These are phyloP conservation scores for Ceraceosorus guamensis DNA, from an alignment of 1,284 basidiomycete genomes.

Conservation along the genomic window DNA sequence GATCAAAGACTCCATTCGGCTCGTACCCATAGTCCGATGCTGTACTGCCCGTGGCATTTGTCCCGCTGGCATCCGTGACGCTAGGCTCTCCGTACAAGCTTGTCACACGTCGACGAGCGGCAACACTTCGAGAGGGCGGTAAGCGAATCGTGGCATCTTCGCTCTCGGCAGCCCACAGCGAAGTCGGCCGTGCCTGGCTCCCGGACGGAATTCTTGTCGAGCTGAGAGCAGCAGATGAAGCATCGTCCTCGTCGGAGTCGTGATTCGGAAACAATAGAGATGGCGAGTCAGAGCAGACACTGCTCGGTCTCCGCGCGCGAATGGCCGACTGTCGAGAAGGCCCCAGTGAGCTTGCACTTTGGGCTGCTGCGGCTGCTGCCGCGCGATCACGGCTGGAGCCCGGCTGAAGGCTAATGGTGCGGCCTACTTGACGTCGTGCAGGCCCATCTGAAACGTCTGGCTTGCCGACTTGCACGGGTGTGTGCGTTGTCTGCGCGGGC, in stretches of 20 bases:
- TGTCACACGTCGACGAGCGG: not conserved
- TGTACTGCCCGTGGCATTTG: not conserved
- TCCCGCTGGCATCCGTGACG: not conserved
- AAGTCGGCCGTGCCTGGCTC: no score
- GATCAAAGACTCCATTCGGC: constrained; percentile 1
- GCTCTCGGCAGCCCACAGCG: not conserved
- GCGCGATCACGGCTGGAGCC: not conserved
- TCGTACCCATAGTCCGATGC: constrained; percentile 3
- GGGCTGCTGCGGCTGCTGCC: not conserved
- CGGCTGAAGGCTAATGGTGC: not conserved
- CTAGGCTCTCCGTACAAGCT: constrained; percentile 2
- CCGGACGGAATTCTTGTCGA: no score
- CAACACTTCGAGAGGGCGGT: not conserved
- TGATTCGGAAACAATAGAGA: constrained; percentile 4
- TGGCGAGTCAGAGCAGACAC: constrained; percentile 9
- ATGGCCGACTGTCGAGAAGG: not conserved
- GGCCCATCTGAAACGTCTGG: not conserved
- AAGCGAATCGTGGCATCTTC: not conserved
- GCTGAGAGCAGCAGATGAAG: no score
- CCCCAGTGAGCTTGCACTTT: not conserved
- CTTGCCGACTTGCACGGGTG: not conserved
- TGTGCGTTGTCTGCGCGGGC: not conserved
- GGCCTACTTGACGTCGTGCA: not conserved
- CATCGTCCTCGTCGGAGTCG: not conserved
- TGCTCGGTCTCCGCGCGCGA: constrained; percentile 6